A percentile compares a stretch with the other conserved stretches of the same genome.
Conservation (phyloP, 345 rosid species). For the Murraya paniculata region DNA sequence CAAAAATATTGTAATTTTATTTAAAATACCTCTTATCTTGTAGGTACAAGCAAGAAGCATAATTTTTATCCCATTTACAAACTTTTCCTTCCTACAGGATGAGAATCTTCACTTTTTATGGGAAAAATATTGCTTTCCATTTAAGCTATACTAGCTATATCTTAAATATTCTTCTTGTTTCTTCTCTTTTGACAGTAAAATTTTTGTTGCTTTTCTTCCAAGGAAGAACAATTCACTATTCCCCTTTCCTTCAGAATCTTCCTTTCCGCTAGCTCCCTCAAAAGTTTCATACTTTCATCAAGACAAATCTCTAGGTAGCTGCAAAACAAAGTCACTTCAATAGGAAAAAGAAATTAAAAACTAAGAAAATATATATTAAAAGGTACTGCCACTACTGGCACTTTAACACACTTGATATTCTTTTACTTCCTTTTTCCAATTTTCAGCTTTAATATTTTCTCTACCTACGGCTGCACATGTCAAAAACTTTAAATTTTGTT, state of each 20-base stretch:
- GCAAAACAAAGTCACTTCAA: slow-evolving; percentile 11
- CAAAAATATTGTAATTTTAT: no score
- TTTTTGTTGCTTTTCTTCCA: slow-evolving; percentile 24
- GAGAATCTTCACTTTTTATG: slow-evolving; percentile 26
- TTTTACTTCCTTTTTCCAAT: not conserved
- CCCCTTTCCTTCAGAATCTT: slow-evolving; percentile 13
- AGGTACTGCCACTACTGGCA: slow-evolving; percentile 3
- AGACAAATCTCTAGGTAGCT: not conserved
- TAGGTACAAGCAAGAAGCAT: slow-evolving; percentile 24
- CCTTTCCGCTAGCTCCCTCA: not conserved
- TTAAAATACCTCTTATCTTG: not conserved
- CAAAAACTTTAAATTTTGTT: slow-evolving; percentile 7
- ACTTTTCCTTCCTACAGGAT: slow-evolving; percentile 4
- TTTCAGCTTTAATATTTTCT: not conserved
- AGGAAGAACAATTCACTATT: slow-evolving; percentile 29
- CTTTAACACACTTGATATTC: slow-evolving; percentile 9
- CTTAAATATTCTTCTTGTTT: slow-evolving; percentile 29
- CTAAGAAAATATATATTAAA: not conserved
- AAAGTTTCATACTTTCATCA: no score
- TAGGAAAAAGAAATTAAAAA: not conserved
- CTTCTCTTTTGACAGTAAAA: slow-evolving; percentile 19
- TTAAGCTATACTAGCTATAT: slow-evolving; percentile 26
- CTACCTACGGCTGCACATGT: slow-evolving; percentile 31
- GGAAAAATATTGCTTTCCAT: slow-evolving; percentile 31
- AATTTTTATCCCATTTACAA: not conserved